Evolutionary conservation across 768 basidiomycete genomes (phyloP).

Genomic region (Tricholomella constricta): DNA sequence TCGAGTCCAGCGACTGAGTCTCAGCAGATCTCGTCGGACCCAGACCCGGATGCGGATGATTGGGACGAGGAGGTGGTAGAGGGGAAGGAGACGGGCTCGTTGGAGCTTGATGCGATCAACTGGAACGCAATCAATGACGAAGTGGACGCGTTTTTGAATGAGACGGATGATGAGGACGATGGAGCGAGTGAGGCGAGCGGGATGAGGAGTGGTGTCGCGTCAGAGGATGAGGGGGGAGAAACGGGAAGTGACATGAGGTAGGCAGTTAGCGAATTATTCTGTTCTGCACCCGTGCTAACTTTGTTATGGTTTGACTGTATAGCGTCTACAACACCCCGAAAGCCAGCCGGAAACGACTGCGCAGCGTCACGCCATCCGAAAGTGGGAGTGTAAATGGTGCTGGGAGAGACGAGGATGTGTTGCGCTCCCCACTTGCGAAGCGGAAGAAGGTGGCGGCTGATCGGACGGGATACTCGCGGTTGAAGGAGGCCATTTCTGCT

Average conservation of each 20-base stretch:
- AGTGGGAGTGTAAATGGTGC: slow-evolving; percentile 38
- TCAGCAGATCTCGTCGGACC: slow-evolving; percentile 62
- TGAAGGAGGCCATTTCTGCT: slow-evolving; percentile 67
- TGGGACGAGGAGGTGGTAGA: slow-evolving; percentile 53
- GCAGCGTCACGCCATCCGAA: slow-evolving; percentile 74
- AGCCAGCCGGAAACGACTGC: slow-evolving; percentile 64
- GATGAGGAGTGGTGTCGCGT: slow-evolving; percentile 42
- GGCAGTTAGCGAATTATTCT: slow-evolving; percentile 8
- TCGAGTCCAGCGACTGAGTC: slow-evolving; percentile 39
- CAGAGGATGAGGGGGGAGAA: slow-evolving; percentile 65
- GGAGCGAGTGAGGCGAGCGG: slow-evolving; percentile 42
- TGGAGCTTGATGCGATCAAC: slow-evolving; percentile 66
- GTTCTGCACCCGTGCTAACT: background rate
- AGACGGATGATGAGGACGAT: slow-evolving; percentile 68
- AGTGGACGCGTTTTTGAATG: slow-evolving; percentile 84
- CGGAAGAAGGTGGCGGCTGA: slow-evolving; percentile 75
- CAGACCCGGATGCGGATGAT: slow-evolving; percentile 68
- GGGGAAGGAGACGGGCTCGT: slow-evolving; percentile 30
- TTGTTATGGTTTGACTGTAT: slow-evolving; percentile 14
- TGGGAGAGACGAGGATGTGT: slow-evolving; percentile 40
- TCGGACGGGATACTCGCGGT: slow-evolving; percentile 62
- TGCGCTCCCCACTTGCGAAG: slow-evolving; percentile 76
- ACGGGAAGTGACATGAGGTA: slow-evolving; percentile 43
- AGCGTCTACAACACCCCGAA: slow-evolving; percentile 45
- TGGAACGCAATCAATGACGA: slow-evolving; percentile 87